Conservation (phyloP, 768 basidiomycete genomes). For the Suillus clintonianus region DNA sequence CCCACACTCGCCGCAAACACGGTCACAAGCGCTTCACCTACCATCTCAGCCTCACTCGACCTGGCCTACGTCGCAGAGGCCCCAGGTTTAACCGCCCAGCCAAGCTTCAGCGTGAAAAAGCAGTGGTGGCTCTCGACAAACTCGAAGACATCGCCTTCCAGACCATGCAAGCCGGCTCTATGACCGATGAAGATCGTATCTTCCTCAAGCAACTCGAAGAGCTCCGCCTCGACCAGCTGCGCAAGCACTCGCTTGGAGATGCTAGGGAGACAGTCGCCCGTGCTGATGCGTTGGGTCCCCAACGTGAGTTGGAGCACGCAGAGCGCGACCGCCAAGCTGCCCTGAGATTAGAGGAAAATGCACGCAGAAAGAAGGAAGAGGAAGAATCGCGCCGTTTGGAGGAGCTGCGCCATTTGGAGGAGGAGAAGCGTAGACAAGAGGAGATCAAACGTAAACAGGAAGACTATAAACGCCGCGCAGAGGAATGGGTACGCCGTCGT, state of each 20-base stretch:
- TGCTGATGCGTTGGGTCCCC: slow-evolving; percentile 16
- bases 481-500: slow-evolving; percentile 18
- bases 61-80: slow-evolving; percentile 8
- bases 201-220: slow-evolving; percentile 24
- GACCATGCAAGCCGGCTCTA: slow-evolving; percentile 16
- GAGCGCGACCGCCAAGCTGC: slow-evolving; percentile 21
- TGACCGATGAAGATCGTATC: slow-evolving; percentile 22
- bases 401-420: slow-evolving; percentile 11
- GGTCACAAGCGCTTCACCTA: slow-evolving; percentile 21
- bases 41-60: background rate
- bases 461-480: slow-evolving; percentile 13
- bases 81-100: background rate
- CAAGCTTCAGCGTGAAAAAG: slow-evolving; percentile 3
- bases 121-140: background rate
- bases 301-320: slow-evolving; percentile 17
- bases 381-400: slow-evolving; percentile 22
- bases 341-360: slow-evolving; percentile 12
- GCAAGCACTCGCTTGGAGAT: slow-evolving; percentile 16
- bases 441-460: slow-evolving; percentile 7
- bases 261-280: slow-evolving; percentile 23
- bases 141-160: slow-evolving; percentile 1
- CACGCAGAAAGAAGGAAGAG: slow-evolving; percentile 11
- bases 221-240: slow-evolving; percentile 15
- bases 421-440: too few relatives aligned
- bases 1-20: slow-evolving; percentile 12